A percentile compares a stretch with the other conserved stretches of the same genome.
phyloP scores from a whole-genome alignment of 495 filamentous ascomycete genomes.

The Penicillium cinerascens region DNA sequence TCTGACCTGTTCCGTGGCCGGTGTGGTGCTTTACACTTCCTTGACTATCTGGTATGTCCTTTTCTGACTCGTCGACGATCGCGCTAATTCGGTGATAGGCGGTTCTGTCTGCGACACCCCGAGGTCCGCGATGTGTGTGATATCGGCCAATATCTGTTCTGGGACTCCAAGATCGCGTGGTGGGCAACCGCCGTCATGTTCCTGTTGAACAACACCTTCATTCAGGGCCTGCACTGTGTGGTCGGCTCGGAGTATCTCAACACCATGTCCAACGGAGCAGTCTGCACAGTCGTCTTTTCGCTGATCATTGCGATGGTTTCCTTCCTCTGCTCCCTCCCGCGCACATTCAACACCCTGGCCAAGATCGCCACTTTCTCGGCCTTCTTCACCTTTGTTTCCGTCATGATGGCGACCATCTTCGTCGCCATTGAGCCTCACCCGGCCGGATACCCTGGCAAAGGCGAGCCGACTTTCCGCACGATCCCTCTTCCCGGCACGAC shows the following conservation, averaged over 20 bases:
- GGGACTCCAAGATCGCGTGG: slow-evolving; percentile 73
- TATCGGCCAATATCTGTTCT: slow-evolving; percentile 85
- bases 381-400: slow-evolving; percentile 81
- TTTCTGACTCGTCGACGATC: not conserved
- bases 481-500: slow-evolving; percentile 67
- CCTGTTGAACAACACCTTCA: slow-evolving; percentile 86
- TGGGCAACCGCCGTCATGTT: slow-evolving; percentile 86
- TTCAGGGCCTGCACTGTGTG: slow-evolving; percentile 77
- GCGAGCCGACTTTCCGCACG: slow-evolving; percentile 59
- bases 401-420: slow-evolving; percentile 75
- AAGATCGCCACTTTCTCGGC: slow-evolving; percentile 72
- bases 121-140: slow-evolving; percentile 88
- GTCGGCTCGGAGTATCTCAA: slow-evolving; percentile 80
- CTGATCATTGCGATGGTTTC: slow-evolving; percentile 67
- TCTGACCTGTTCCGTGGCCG: slow-evolving; percentile 71
- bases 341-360: slow-evolving; percentile 75
- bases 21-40: slow-evolving; percentile 79
- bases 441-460: slow-evolving; percentile 52
- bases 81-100: slow-evolving; percentile 43
- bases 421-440: slow-evolving; percentile 69
- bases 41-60: slow-evolving; percentile 64
- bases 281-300: slow-evolving; percentile 72
- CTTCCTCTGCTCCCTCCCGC: slow-evolving; percentile 71
- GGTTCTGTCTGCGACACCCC: slow-evolving; percentile 81
- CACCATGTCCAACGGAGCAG: slow-evolving; percentile 64